Conservation (phyloP, 345 rosid genomes). For the Anacardium occidentale region DNA sequence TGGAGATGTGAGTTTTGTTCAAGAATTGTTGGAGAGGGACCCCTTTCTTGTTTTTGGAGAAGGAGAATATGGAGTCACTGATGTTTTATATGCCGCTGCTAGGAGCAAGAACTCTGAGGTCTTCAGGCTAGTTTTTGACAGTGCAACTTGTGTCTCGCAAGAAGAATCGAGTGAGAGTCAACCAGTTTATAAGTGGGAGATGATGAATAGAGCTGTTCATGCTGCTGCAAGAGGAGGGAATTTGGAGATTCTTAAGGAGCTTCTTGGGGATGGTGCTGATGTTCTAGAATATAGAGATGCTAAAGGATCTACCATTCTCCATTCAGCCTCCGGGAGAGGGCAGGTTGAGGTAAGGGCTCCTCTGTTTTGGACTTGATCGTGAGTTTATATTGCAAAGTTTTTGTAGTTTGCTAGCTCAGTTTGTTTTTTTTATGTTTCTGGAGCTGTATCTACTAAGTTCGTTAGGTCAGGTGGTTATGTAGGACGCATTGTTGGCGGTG, state of each 20-base stretch:
- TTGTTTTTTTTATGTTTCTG: neutral
- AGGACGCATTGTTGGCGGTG: neutral
- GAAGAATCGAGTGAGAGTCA: slow-evolving; percentile 35
- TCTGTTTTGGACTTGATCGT: neutral
- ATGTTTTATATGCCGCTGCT: slow-evolving; percentile 78
- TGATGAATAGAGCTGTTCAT: slow-evolving; percentile 84
- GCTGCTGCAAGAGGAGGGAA: slow-evolving; percentile 90
- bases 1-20: slow-evolving; percentile 72
- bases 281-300: slow-evolving; percentile 51
- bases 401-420: neutral
- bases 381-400: neutral
- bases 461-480: no score
- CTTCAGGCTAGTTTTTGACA: slow-evolving; percentile 54
- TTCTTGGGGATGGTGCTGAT: slow-evolving; percentile 38
- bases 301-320: slow-evolving; percentile 71
- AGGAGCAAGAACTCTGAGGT: slow-evolving; percentile 69
- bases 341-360: slow-evolving; percentile 58
- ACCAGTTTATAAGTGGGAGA: slow-evolving; percentile 54
- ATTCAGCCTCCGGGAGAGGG: slow-evolving; percentile 82
- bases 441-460: neutral
- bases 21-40: slow-evolving; percentile 63
- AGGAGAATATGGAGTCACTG: slow-evolving; percentile 94
- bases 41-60: slow-evolving; percentile 90
- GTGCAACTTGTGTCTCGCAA: slow-evolving; percentile 28
- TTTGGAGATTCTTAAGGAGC: slow-evolving; percentile 59